Percentiles rank a stretch among this genome's conserved stretches.
These are phyloP conservation scores for Trichoderma atroviride DNA, from an alignment of 2,329 filamentous ascomycete species.

Conservation along the genomic window DNA sequence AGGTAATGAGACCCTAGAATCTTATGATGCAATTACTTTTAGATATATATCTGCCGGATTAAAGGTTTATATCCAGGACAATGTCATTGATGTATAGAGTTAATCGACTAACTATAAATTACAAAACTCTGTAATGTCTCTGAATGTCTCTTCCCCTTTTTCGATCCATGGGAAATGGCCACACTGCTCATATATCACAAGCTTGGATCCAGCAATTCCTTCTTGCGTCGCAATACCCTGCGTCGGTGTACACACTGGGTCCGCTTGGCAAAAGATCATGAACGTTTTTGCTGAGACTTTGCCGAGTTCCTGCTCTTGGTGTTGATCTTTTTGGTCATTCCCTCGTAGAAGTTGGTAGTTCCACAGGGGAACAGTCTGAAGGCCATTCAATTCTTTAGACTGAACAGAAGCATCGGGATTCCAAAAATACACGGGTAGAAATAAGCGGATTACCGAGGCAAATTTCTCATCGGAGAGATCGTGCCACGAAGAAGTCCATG, in stretches of 20 bases:
- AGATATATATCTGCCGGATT: not conserved
- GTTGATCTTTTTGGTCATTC: not conserved
- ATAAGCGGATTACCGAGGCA: not conserved
- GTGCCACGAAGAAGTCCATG: not conserved
- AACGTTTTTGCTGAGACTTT: slow-evolving; percentile 8
- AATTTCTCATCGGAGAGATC: slow-evolving; percentile 2
- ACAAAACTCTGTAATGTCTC: not conserved
- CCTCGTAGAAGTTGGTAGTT: slow-evolving; percentile 4
- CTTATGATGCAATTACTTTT: not conserved
- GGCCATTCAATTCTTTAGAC: not conserved
- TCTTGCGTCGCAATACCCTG: not conserved
- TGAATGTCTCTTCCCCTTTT: not conserved
- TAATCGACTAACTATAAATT: not conserved
- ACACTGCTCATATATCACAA: slow-evolving; percentile 2
- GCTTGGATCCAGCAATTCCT: not conserved
- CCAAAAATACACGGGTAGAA: slow-evolving; percentile 6
- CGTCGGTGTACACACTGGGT: slow-evolving; percentile 5
- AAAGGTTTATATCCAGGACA: not conserved
- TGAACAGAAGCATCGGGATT: not conserved
- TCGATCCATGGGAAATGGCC: slow-evolving; percentile 15
- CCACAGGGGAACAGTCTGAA: not conserved
- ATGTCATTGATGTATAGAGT: not conserved
- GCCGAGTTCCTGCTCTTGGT: not conserved
- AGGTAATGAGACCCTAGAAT: not conserved
- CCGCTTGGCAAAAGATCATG: not conserved